These are phyloP conservation scores for Phaeosphaeriaceae sp. DNA, from an alignment of 2,329 filamentous ascomycete genomes.

Conservation along the genomic window DNA sequence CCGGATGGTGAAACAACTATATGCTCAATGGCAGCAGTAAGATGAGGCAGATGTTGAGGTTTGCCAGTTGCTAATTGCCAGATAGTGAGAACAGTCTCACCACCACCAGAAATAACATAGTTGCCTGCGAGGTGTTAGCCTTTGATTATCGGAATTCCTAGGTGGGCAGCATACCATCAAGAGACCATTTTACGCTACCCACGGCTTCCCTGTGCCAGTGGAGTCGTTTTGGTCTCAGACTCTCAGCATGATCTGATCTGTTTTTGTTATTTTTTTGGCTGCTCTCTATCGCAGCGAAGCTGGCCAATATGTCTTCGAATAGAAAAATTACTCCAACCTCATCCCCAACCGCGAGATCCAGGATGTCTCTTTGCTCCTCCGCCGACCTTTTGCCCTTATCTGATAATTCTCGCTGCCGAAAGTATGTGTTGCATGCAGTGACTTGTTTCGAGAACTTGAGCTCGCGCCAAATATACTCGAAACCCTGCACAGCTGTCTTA, in stretches of 20 bases:
- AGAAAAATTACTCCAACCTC: slow-evolving; percentile 77
- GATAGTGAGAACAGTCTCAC: slow-evolving; percentile 85
- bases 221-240: slow-evolving; percentile 66
- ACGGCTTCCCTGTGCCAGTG: slow-evolving; percentile 94
- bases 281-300: slow-evolving; percentile 57
- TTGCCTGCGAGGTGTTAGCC: slow-evolving; percentile 64
- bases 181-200: slow-evolving; percentile 86
- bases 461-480: slow-evolving; percentile 61
- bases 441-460: slow-evolving; percentile 66
- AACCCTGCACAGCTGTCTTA: slow-evolving; percentile 45
- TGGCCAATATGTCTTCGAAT: slow-evolving; percentile 76
- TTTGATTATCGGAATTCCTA: slow-evolving; percentile 2
- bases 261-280: slow-evolving; percentile 33
- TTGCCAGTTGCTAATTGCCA: slow-evolving; percentile 92
- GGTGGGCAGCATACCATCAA: slow-evolving; percentile 70
- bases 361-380: slow-evolving; percentile 47
- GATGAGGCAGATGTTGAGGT: slow-evolving; percentile 85
- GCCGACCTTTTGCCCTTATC: slow-evolving; percentile 42
- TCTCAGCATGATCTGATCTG: slow-evolving; percentile 41
- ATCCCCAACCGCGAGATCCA: slow-evolving; percentile 82
- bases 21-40: slow-evolving; percentile 83
- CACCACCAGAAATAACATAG: slow-evolving; percentile 91
- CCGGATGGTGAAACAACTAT: slow-evolving; percentile 81
- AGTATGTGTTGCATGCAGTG: slow-evolving; percentile 42
- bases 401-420: slow-evolving; percentile 61